A percentile compares a stretch with the other conserved stretches of the same genome.
Evolutionary conservation across 768 basidiomycete genomes (phyloP).

Genomic region (Amyloporia xantha): DNA sequence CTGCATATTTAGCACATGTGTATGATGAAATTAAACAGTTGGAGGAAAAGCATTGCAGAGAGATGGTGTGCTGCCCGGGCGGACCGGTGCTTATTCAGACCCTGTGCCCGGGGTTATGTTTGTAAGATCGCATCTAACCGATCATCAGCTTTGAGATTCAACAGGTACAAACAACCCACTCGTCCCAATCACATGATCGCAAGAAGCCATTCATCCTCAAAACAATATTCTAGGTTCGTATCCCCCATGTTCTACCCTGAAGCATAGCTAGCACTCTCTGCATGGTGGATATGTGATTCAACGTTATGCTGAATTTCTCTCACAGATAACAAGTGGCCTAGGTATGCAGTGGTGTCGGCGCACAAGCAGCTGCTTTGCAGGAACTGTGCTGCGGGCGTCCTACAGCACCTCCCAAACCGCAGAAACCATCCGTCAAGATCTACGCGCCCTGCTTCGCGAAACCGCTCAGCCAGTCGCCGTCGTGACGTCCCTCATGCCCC

Average conservation of each 20-base stretch:
- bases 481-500: constrained; percentile 62
- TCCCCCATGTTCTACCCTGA: too few species aligned
- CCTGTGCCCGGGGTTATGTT: too few species aligned
- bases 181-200: neutral
- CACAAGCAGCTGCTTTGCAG: neutral
- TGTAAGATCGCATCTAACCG: neutral
- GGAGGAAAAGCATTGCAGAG: too few species aligned
- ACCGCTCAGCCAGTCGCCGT: constrained; percentile 84
- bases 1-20: too few species aligned
- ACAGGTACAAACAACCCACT: constrained; percentile 17
- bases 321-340: neutral
- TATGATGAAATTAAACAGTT: too few species aligned
- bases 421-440: constrained; percentile 14
- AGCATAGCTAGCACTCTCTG: too few species aligned
- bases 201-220: too few species aligned
- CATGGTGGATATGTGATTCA: too few species aligned
- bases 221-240: too few species aligned
- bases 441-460: constrained; percentile 61
- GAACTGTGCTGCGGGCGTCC: neutral
- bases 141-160: constrained; percentile 15
- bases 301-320: neutral
- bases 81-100: too few species aligned
- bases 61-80: too few species aligned
- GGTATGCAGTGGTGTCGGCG: neutral
- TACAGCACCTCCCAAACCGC: neutral